Evolutionary conservation across 2,329 filamentous ascomycete genomes (phyloP), one percentile per base, ranked within the genome.

Genomic region (Xylaria sp.): DNA sequence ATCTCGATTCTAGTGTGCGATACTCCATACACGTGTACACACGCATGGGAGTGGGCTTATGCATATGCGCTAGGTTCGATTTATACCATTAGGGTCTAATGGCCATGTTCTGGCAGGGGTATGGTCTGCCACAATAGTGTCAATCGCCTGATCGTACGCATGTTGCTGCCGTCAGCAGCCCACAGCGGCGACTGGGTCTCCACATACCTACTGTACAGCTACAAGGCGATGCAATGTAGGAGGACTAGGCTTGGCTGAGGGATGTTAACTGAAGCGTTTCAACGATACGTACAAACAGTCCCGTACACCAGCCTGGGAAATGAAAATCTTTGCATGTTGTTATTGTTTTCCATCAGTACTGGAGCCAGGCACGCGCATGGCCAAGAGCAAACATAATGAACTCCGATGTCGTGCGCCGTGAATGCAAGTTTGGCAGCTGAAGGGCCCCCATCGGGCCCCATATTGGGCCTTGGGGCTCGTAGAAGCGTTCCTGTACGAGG

Each of bases 391-490:
- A 68, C 66, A 68, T 62, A 21, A 64, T 64, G 61, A 64, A 65
- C 57, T 66, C 71, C 66, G 67, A 71, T 61, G 70, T 57, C 56
- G 71, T 72, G 70, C 57, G 51, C 61, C 71, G 38, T 67, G 61
- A 58, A 69, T 73, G 70, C 70, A 67, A 67, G 70, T 72, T 72
- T 73, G 71, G 67, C 71, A 73, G 70, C 64, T 70, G 52, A 46
- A 60, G 54, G 23, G 38, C 58, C 35, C 37, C 38, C 37, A 38
- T 51, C 33, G 37, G 19, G 23, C 21, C 57, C 45, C 51, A 23
- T 56, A n/a, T 31, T 9, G 28, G 28, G 28, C 28, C 40, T 61
- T 23, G 49, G 40, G 45, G 28, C 54, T 56, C 53, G 50, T 56
- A 33, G 47, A 51, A 23, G 21, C 45, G 43, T 59, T 54, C 50